These are phyloP conservation scores for Citrus reticulata DNA, from an alignment of 345 rosid species.

Conservation along the genomic window DNA sequence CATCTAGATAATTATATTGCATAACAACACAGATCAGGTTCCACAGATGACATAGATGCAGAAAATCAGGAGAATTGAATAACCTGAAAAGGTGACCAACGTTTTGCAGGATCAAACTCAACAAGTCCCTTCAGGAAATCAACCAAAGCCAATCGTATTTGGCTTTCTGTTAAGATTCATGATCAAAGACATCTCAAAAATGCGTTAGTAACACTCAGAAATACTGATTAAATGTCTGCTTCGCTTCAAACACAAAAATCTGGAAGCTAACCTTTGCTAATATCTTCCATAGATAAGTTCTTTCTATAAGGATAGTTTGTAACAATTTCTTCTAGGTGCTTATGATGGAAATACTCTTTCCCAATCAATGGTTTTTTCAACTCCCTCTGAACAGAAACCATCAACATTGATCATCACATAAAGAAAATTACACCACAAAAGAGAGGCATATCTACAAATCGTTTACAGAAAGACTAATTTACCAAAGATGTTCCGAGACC, in stretches of 20 bases:
- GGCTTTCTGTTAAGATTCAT: slow-evolving; percentile 58
- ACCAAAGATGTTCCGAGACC: not conserved
- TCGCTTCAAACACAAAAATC: slow-evolving; percentile 12
- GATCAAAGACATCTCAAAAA: slow-evolving; percentile 22
- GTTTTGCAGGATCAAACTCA: slow-evolving; percentile 97
- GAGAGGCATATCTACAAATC: not conserved
- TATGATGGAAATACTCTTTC: slow-evolving; percentile 91
- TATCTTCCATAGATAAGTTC: slow-evolving; percentile 75
- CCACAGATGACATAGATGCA: slow-evolving; percentile 10
- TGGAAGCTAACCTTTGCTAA: slow-evolving; percentile 61
- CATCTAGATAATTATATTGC: not conserved
- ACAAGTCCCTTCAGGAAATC: slow-evolving; percentile 98
- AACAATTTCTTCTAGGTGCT: slow-evolving; percentile 90
- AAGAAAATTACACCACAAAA: slow-evolving; percentile 7
- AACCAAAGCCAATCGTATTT: slow-evolving; percentile 80
- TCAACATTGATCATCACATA: slow-evolving; percentile 11
- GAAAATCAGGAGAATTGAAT: slow-evolving; percentile 15
- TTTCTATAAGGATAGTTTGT: slow-evolving; percentile 77
- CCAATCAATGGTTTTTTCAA: slow-evolving; percentile 79
- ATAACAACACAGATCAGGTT: not conserved
- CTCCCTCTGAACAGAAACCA: slow-evolving; percentile 63
- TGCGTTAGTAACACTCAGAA: not conserved
- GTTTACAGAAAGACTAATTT: not conserved
- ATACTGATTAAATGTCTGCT: not conserved
- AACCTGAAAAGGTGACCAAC: slow-evolving; percentile 99